phyloP scores from a whole-genome alignment of 306 rosid genomes.

The Corylus heterophylla region DNA sequence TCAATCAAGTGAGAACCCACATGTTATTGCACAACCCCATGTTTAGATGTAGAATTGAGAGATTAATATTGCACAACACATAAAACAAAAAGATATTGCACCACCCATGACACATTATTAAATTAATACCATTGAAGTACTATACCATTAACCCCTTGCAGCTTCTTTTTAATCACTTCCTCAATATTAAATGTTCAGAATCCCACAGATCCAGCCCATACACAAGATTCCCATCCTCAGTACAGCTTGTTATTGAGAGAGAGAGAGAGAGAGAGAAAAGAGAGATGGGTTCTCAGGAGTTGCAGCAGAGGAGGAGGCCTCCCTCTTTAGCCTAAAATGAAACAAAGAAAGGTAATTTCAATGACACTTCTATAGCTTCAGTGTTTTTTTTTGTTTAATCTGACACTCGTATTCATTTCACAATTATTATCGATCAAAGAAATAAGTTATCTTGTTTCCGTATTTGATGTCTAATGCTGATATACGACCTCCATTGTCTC shows the following conservation, averaged over 20 bases:
- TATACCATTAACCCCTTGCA: constrained; percentile 22
- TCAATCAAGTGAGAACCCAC: constrained; percentile 18
- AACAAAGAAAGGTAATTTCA: constrained; percentile 24
- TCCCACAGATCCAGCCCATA: constrained; percentile 53
- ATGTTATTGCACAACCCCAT: not conserved
- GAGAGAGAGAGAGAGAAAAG: constrained; percentile 27
- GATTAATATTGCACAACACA: constrained; percentile 29
- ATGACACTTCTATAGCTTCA: not conserved
- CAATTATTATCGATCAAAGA: not conserved
- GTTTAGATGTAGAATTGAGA: constrained; percentile 15
- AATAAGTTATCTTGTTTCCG: not conserved
- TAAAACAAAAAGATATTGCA: constrained; percentile 55
- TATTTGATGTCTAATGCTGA: not conserved
- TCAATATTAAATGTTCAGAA: constrained; percentile 40
- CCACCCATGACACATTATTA: constrained; percentile 18
- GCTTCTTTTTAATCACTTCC: constrained; percentile 28
- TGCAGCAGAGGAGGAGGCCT: constrained; percentile 12
- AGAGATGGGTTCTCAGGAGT: constrained; percentile 17
- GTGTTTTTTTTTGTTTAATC: not conserved
- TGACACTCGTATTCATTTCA: constrained; percentile 3
- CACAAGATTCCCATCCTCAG: constrained; percentile 44
- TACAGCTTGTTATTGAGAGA: constrained; percentile 25
- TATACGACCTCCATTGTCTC: not conserved
- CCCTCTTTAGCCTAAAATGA: constrained; percentile 19
- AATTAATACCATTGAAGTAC: constrained; percentile 20